A percentile compares a stretch with the other conserved stretches of the same genome.
phyloP scores from a whole-genome alignment of 2,329 filamentous ascomycete species.

The Venturia carpophila region DNA sequence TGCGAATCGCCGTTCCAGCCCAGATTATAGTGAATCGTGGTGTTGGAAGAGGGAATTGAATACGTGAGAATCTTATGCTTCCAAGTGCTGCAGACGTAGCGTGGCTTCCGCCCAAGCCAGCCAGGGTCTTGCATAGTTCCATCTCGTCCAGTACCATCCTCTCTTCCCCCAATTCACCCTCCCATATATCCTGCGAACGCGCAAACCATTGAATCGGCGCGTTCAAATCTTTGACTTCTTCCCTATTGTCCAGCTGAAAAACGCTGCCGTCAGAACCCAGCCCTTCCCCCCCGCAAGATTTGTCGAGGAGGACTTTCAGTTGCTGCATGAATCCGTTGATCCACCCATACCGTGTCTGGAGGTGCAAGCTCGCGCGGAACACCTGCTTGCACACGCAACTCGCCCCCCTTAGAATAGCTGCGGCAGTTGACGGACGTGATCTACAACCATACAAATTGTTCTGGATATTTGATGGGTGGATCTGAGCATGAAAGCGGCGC shows the following conservation, averaged over 20 bases:
- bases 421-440: background rate
- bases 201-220: background rate
- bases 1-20: background rate
- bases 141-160: slow-evolving; percentile 2
- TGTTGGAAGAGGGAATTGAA: background rate
- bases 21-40: background rate
- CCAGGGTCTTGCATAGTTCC: slow-evolving; percentile 3
- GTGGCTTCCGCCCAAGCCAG: background rate
- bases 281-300: background rate
- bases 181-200: background rate
- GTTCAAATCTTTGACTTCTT: background rate
- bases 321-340: background rate
- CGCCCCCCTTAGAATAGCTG: background rate
- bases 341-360: slow-evolving; percentile 2
- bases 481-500: slow-evolving; percentile 15
- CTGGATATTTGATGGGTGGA: slow-evolving; percentile 11
- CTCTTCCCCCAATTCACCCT: background rate
- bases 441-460: background rate
- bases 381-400: background rate
- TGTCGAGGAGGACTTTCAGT: background rate
- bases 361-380: background rate
- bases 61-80: background rate
- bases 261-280: background rate
- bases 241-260: background rate
- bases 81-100: background rate